phyloP scores from a whole-genome alignment of 1,139 yeast species.

The Debaryomyces sp. region DNA sequence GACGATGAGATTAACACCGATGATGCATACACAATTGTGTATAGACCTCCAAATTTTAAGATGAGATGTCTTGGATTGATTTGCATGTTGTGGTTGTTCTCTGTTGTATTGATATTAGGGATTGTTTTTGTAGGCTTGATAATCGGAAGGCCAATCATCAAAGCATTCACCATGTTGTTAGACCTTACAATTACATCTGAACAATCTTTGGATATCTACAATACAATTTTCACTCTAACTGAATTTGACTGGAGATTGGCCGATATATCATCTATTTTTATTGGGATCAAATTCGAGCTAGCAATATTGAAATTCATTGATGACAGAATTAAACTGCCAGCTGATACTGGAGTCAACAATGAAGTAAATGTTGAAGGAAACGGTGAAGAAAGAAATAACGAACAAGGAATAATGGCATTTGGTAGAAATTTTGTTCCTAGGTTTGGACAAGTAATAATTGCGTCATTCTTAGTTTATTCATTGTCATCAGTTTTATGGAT shows the following conservation, averaged over 20 bases:
- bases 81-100: slow-evolving; percentile 68
- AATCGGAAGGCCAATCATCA: slow-evolving; percentile 43
- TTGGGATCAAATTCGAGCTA: slow-evolving; percentile 25
- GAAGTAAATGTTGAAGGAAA: slow-evolving; percentile 10
- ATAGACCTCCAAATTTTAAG: slow-evolving; percentile 81
- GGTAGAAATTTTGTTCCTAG: slow-evolving; percentile 7
- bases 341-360: slow-evolving; percentile 11
- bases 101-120: slow-evolving; percentile 51
- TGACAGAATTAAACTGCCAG: slow-evolving; percentile 9
- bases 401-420: slow-evolving; percentile 7
- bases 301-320: slow-evolving; percentile 19
- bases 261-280: slow-evolving; percentile 26
- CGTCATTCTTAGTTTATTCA: slow-evolving; percentile 1
- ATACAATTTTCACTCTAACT: background rate
- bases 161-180: slow-evolving; percentile 13
- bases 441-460: slow-evolving; percentile 4
- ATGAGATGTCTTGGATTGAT: slow-evolving; percentile 59
- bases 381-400: slow-evolving; percentile 7
- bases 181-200: slow-evolving; percentile 3
- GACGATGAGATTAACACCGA: slow-evolving; percentile 55
- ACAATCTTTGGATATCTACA: slow-evolving; percentile 2
- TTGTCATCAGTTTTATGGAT: slow-evolving; percentile 18
- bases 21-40: slow-evolving; percentile 73
- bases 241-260: slow-evolving; percentile 25
- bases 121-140: slow-evolving; percentile 35